phyloP scores from a whole-genome alignment of 2,329 filamentous ascomycete genomes.

The Calonectria pseudoturangicola region DNA sequence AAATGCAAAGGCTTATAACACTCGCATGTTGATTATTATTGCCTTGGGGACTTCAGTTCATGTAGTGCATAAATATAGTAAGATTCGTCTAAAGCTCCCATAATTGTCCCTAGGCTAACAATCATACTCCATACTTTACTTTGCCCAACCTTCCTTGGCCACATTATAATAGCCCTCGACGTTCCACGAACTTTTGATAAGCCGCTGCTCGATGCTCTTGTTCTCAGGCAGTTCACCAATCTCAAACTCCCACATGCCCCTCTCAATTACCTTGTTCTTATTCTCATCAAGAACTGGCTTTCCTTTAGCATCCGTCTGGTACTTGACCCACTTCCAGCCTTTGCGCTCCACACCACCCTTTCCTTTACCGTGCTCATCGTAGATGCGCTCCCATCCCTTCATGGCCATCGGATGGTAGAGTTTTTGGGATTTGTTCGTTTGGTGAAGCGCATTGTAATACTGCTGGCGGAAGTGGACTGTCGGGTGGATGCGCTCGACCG shows the following conservation, averaged over 20 bases:
- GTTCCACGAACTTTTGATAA: background rate
- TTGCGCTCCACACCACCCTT: background rate
- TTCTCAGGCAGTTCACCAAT: background rate
- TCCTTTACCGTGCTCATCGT: background rate
- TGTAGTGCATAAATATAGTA: too few relatives aligned
- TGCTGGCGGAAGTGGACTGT: background rate
- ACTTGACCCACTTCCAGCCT: conserved; percentile 9
- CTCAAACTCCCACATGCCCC: background rate
- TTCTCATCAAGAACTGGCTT: background rate
- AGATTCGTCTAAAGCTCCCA: too few relatives aligned
- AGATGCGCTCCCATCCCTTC: background rate
- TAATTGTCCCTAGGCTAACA: too few relatives aligned
- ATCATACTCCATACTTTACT: too few relatives aligned
- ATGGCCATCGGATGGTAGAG: conserved; percentile 1
- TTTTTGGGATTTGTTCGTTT: background rate
- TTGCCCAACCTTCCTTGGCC: background rate
- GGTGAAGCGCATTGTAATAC: background rate
- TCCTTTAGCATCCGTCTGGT: background rate
- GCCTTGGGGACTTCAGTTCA: too few relatives aligned
- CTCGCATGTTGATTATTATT: too few relatives aligned
- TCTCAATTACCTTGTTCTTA: background rate
- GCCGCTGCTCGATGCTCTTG: background rate
- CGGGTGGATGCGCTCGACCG: background rate
- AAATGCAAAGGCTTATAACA: too few relatives aligned
- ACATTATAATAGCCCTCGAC: background rate